phyloP scores from a whole-genome alignment of 345 rosid genomes.

The Brassica nigra region DNA sequence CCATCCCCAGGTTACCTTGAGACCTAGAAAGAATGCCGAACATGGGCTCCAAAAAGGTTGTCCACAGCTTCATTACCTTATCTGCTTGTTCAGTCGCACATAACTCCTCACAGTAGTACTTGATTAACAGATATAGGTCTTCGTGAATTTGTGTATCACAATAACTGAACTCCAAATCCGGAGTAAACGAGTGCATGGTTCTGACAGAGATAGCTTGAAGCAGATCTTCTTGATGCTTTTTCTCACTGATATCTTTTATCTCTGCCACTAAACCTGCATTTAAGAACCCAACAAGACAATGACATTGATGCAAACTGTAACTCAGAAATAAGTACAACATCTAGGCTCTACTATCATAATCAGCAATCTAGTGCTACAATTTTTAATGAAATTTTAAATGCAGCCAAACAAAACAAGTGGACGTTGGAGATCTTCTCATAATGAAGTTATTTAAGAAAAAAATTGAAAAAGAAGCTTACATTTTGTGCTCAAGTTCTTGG shows the following conservation, averaged over 20 bases:
- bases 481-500: conserved; percentile 90
- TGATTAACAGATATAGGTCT: conserved; percentile 81
- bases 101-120: conserved; percentile 85
- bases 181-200: conserved; percentile 57
- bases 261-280: conserved; percentile 78
- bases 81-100: conserved; percentile 84
- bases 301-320: conserved; percentile 18
- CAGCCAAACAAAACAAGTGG: background rate
- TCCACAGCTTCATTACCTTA: conserved; percentile 86
- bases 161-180: conserved; percentile 78
- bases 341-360: conserved; percentile 9
- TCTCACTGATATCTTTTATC: conserved; percentile 89
- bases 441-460: conserved; percentile 7
- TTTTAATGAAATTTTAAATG: background rate
- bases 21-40: conserved; percentile 74
- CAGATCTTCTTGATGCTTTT: conserved; percentile 74
- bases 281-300: conserved; percentile 15
- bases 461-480: conserved; percentile 44
- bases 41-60: conserved; percentile 86
- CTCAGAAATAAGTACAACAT: conserved; percentile 7
- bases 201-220: conserved; percentile 79
- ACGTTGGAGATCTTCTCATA: conserved; percentile 1
- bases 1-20: conserved; percentile 67
- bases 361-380: background rate
- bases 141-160: conserved; percentile 81